Conservation (phyloP, 2,329 filamentous ascomycete species). For the Penicillium sp. region DNA sequence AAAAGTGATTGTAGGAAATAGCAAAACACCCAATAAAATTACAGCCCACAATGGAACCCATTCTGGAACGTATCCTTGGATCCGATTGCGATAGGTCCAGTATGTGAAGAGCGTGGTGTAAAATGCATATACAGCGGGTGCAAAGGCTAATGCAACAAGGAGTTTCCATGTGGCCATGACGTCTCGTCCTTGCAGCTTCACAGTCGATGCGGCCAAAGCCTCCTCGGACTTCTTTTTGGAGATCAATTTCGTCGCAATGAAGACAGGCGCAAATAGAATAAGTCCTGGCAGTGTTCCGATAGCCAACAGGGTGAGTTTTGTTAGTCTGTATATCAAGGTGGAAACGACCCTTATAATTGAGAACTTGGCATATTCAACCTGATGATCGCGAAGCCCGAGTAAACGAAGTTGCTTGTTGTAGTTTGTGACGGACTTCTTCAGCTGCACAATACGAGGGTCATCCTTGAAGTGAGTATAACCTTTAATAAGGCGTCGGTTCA, state of each 20-base stretch:
- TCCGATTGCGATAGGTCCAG: slow-evolving; percentile 75
- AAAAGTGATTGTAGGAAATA: slow-evolving; percentile 87
- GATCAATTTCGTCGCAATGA: slow-evolving; percentile 77
- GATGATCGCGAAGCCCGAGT: slow-evolving; percentile 85
- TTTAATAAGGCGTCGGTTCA: slow-evolving; percentile 85
- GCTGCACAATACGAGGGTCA: slow-evolving; percentile 72
- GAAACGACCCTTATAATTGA: slow-evolving; percentile 71
- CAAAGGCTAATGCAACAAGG: slow-evolving; percentile 77
- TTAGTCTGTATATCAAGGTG: slow-evolving; percentile 72
- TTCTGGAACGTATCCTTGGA: slow-evolving; percentile 75
- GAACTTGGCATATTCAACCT: slow-evolving; percentile 87
- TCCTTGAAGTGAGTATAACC: slow-evolving; percentile 92
- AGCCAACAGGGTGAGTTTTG: slow-evolving; percentile 71
- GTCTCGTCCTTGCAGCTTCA: slow-evolving; percentile 83
- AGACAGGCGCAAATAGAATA: slow-evolving; percentile 82
- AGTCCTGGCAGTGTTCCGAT: slow-evolving; percentile 81
- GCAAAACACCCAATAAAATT: slow-evolving; percentile 67
- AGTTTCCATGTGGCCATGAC: slow-evolving; percentile 95
- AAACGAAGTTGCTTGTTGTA: slow-evolving; percentile 87
- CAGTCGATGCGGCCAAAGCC: slow-evolving; percentile 77
- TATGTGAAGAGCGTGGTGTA: slow-evolving; percentile 72
- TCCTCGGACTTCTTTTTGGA: slow-evolving; percentile 77
- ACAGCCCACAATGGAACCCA: slow-evolving; percentile 78
- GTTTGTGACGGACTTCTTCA: slow-evolving; percentile 70
- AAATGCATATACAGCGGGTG: slow-evolving; percentile 74